Conservation (phyloP, 1,284 basidiomycete species). For the Xerocomus alliaceus region DNA sequence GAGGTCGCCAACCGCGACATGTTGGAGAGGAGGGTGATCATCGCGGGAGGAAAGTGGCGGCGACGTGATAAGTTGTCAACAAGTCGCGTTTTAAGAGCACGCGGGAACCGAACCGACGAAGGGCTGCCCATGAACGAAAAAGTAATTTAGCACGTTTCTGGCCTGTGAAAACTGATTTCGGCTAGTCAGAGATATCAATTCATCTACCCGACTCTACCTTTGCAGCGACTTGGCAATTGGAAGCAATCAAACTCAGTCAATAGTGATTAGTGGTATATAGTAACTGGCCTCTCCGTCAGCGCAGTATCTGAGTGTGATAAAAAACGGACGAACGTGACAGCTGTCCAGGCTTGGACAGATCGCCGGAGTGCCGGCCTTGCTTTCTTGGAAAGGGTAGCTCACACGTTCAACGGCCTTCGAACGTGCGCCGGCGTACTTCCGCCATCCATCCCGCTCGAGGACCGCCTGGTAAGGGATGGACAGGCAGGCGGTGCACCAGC, state of each 20-base stretch:
- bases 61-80: constrained; percentile 29
- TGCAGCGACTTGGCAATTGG: constrained; percentile 17
- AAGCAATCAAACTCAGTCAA: neutral
- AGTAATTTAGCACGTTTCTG: neutral
- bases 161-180: constrained; percentile 25
- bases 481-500: neutral
- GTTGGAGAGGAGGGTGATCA: constrained; percentile 28
- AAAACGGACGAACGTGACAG: constrained; percentile 25
- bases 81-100: constrained; percentile 31
- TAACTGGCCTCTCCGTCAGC: neutral
- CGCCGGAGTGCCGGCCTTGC: neutral
- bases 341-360: neutral
- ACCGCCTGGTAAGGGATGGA: neutral
- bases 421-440: constrained; percentile 19
- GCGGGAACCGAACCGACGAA: constrained; percentile 27
- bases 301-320: neutral
- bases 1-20: constrained; percentile 28
- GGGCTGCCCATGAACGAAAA: neutral
- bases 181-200: constrained; percentile 26
- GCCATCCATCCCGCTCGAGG: neutral
- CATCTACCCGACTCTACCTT: constrained; percentile 13
- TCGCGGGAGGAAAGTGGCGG: constrained; percentile 23
- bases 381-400: constrained; percentile 12
- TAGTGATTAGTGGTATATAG: no score
- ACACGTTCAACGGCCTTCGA: constrained; percentile 21